Percentiles rank a stretch among this genome's conserved stretches.
Evolutionary conservation across 2,329 filamentous ascomycete species (phyloP).

Genomic region (Trichoderma koningiopsis): DNA sequence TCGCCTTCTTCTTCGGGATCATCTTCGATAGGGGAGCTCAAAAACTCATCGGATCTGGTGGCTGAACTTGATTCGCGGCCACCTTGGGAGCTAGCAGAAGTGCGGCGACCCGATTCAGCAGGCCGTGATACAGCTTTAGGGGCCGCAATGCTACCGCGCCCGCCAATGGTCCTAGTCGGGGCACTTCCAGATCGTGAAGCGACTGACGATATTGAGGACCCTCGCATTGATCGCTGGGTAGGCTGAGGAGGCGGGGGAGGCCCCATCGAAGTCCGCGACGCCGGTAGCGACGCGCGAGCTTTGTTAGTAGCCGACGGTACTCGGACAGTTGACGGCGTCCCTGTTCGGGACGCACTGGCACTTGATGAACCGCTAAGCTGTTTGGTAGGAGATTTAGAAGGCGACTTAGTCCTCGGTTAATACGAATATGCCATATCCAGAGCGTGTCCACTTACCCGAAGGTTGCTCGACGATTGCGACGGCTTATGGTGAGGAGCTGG

Average conservation of each 20-base stretch:
- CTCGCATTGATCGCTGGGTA: constrained; percentile 46
- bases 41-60: constrained; percentile 39
- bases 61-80: constrained; percentile 45
- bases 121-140: constrained; percentile 43
- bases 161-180: constrained; percentile 44
- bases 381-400: constrained; percentile 25
- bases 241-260: constrained; percentile 61
- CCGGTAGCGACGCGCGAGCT: constrained; percentile 57
- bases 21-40: constrained; percentile 52
- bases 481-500: constrained; percentile 57
- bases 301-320: constrained; percentile 50
- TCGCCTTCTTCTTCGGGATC: background rate
- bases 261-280: constrained; percentile 65
- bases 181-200: constrained; percentile 38
- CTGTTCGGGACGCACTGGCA: constrained; percentile 62
- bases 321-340: constrained; percentile 61
- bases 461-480: constrained; percentile 57
- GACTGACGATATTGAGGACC: constrained; percentile 48
- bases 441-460: constrained; percentile 50
- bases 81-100: constrained; percentile 51
- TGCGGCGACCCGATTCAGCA: constrained; percentile 42
- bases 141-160: constrained; percentile 44
- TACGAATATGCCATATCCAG: constrained; percentile 19
- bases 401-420: constrained; percentile 25
- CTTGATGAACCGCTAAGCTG: constrained; percentile 66